Evolutionary conservation across 2,329 filamentous ascomycete species (phyloP).

Genomic region (Cordyceps javanica): DNA sequence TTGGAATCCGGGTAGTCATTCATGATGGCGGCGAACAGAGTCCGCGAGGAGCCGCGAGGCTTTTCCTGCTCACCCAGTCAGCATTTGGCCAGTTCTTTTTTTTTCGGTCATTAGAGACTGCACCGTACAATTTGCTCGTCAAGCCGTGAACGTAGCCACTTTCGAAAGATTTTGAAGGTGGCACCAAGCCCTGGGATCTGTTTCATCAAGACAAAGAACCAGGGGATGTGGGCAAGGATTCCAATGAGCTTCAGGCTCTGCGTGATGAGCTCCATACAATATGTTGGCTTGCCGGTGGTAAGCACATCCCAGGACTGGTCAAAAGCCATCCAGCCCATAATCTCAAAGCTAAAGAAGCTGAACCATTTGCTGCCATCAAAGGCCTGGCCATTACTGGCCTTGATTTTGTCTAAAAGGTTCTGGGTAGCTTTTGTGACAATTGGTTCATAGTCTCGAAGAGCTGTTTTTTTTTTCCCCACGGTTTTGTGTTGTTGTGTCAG

Average conservation of each 20-base stretch:
- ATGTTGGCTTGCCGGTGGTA: background rate
- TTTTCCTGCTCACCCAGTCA: background rate
- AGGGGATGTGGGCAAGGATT: background rate
- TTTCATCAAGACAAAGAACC: background rate
- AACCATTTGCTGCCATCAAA: slow-evolving; percentile 28
- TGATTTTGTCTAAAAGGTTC: slow-evolving; percentile 20
- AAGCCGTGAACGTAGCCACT: background rate
- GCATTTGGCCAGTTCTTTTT: no score
- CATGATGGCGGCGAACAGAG: slow-evolving; percentile 27
- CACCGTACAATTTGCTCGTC: background rate
- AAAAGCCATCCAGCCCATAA: slow-evolving; percentile 37
- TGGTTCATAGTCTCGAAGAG: background rate
- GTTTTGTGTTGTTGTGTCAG: no score
- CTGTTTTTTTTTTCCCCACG: no score
- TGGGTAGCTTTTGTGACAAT: slow-evolving; percentile 15
- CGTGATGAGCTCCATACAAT: slow-evolving; percentile 22
- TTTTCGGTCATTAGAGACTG: no score
- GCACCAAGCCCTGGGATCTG: background rate
- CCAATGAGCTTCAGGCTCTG: slow-evolving; percentile 14
- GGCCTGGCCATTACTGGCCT: slow-evolving; percentile 16
- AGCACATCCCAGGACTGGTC: slow-evolving; percentile 31
- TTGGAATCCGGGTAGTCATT: slow-evolving; percentile 19
- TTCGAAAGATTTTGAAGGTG: background rate
- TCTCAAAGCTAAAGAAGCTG: slow-evolving; percentile 32
- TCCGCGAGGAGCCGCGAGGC: background rate